phyloP scores from a whole-genome alignment of 768 basidiomycete genomes.

The Serendipita sp. region DNA sequence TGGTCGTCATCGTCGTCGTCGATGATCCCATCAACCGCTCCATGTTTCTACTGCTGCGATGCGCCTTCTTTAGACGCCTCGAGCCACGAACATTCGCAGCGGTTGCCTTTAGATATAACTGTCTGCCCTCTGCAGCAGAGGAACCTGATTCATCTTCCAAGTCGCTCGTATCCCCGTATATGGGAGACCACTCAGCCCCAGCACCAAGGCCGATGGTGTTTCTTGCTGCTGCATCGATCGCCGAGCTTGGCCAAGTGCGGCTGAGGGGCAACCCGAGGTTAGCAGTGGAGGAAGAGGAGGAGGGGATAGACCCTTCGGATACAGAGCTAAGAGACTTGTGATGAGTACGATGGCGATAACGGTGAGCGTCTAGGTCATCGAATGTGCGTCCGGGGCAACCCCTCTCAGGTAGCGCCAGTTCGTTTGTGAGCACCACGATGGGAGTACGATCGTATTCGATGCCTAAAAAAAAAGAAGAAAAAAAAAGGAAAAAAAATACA shows the following conservation, averaged over 20 bases:
- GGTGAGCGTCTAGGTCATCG: conserved; percentile 1
- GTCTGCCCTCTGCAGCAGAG: background rate
- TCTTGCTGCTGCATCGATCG: background rate
- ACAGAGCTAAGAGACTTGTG: no score
- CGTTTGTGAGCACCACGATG: conserved; percentile 53
- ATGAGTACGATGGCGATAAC: background rate
- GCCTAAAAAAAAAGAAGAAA: background rate
- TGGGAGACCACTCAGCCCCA: background rate
- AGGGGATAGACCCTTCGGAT: no score
- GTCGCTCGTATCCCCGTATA: background rate
- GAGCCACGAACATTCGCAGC: background rate
- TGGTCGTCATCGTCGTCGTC: background rate
- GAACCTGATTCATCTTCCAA: background rate
- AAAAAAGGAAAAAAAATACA: background rate
- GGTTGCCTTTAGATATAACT: background rate
- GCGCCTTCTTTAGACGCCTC: conserved; percentile 1
- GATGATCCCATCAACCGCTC: background rate
- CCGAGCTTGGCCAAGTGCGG: background rate
- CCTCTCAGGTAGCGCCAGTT: conserved; percentile 61
- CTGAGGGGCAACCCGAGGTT: background rate
- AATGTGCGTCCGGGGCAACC: conserved; percentile 58
- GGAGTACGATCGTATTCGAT: conserved; percentile 57
- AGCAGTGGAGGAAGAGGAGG: no score
- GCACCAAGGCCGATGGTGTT: background rate
- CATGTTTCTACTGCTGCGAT: background rate